A percentile compares a stretch with the other conserved stretches of the same genome.
phyloP scores from a whole-genome alignment of 2,329 filamentous ascomycete genomes.

The Neopestalotiopsis sp. region DNA sequence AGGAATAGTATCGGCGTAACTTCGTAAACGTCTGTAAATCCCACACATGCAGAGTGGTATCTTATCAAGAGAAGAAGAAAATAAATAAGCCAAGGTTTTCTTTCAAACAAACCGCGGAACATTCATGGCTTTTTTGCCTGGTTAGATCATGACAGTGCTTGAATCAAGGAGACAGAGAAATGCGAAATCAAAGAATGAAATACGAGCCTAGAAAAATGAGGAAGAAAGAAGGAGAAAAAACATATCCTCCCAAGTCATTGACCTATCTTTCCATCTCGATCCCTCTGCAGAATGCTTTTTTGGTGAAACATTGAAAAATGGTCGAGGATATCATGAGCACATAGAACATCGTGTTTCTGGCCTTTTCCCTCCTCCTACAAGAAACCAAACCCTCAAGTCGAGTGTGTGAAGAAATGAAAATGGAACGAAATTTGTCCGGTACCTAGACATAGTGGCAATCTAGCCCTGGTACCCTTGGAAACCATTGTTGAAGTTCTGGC shows the following conservation, averaged over 20 bases:
- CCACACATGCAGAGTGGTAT: conserved; percentile 41
- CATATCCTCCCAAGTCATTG: conserved; percentile 13
- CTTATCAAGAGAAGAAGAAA: conserved; percentile 38
- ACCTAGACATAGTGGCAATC: conserved; percentile 1
- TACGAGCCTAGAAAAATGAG: conserved; percentile 36
- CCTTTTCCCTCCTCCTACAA: conserved; percentile 3
- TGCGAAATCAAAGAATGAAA: conserved; percentile 32
- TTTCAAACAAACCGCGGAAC: neutral
- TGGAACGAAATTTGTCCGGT: neutral
- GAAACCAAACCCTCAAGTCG: conserved; percentile 3
- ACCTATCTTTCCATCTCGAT: neutral
- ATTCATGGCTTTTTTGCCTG: neutral
- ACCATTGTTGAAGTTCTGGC: conserved; percentile 66
- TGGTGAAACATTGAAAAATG: conserved; percentile 1
- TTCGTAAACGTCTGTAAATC: conserved; percentile 32
- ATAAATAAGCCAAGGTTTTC: conserved; percentile 24
- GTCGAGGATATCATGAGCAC: conserved; percentile 14
- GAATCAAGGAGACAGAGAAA: conserved; percentile 33
- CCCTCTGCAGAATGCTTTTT: conserved; percentile 13
- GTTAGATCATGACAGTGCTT: conserved; percentile 21
- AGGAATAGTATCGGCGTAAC: conserved; percentile 26
- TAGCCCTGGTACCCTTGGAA: conserved; percentile 70
- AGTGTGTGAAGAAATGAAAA: neutral
- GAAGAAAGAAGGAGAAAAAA: conserved; percentile 22
- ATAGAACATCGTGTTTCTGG: conserved; percentile 5